phyloP scores from a whole-genome alignment of 2,329 filamentous ascomycete genomes.

The Cytospora mali region DNA sequence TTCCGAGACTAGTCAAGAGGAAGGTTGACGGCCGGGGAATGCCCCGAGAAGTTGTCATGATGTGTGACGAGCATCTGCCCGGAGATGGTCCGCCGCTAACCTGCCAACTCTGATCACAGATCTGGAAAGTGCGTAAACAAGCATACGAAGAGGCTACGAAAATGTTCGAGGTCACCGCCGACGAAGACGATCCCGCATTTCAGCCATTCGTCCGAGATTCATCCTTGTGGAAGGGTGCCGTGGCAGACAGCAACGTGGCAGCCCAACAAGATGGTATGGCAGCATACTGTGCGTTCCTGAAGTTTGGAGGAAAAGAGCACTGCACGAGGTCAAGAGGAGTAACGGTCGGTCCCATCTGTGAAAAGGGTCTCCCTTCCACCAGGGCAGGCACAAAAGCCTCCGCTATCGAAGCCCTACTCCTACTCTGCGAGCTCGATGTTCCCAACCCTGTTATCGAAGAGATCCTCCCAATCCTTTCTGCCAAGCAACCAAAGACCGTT shows the following conservation, averaged over 20 bases:
- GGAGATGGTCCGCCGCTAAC: background rate
- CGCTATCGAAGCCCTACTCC: slow-evolving; percentile 80
- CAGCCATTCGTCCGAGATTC: slow-evolving; percentile 85
- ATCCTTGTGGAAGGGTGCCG: slow-evolving; percentile 86
- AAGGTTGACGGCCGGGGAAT: background rate
- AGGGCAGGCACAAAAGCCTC: slow-evolving; percentile 87
- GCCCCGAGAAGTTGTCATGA: background rate
- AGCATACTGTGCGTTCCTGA: slow-evolving; percentile 87
- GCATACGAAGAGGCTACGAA: slow-evolving; percentile 93
- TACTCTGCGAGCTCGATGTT: slow-evolving; percentile 89
- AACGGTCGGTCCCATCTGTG: slow-evolving; percentile 78
- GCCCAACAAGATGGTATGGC: slow-evolving; percentile 92
- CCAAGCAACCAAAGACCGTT: slow-evolving; percentile 91
- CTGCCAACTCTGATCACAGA: slow-evolving; percentile 46
- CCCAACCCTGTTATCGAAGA: slow-evolving; percentile 88
- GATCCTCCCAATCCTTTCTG: slow-evolving; percentile 76
- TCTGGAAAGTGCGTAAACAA: slow-evolving; percentile 96
- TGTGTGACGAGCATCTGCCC: background rate
- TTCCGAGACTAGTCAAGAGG: background rate
- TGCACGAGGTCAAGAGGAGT: slow-evolving; percentile 75
- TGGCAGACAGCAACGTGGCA: slow-evolving; percentile 92
- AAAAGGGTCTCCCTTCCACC: slow-evolving; percentile 88
- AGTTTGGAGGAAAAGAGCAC: slow-evolving; percentile 82
- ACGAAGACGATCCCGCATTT: slow-evolving; percentile 85
- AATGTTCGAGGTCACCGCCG: slow-evolving; percentile 79